Conservation (phyloP, 441 rosid genomes). For the Geranium incanum region DNA sequence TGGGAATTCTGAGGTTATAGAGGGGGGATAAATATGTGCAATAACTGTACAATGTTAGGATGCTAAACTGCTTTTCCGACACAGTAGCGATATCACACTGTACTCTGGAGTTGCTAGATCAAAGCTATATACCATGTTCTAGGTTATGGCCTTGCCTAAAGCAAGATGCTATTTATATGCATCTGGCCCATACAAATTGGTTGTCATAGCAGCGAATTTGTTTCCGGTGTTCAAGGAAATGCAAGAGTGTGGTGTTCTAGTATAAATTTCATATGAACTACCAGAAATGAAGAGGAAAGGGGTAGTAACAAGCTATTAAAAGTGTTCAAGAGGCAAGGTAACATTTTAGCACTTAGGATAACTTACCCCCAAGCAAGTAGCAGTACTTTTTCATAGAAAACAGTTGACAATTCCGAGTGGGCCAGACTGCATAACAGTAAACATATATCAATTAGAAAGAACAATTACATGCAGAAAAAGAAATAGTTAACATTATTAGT, state of each 20-base stretch:
- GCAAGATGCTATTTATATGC: background rate
- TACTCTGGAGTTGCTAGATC: too few relatives aligned
- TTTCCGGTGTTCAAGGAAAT: background rate
- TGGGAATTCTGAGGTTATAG: background rate
- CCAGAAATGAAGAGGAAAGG: background rate
- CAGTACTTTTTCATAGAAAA: constrained; percentile 93
- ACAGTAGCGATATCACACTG: background rate
- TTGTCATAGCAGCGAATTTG: background rate
- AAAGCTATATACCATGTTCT: background rate
- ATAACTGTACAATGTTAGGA: background rate
- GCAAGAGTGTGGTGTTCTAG: background rate
- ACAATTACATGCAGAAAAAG: constrained; percentile 4
- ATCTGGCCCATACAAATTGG: background rate
- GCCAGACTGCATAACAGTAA: constrained; percentile 56
- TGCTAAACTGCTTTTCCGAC: background rate
- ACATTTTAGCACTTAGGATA: constrained; percentile 20
- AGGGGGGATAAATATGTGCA: background rate
- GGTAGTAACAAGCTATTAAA: constrained; percentile 1
- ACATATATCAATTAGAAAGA: constrained; percentile 21
- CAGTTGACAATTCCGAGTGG: constrained; percentile 81
- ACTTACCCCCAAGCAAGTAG: constrained; percentile 81
- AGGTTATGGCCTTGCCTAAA: background rate
- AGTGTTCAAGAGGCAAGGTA: background rate
- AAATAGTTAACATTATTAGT: constrained; percentile 12
- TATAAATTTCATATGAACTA: background rate